Evolutionary conservation across 257 asterid genomes (phyloP), one percentile per base, ranked within the genome.

Genomic region (Verbena officinalis): DNA sequence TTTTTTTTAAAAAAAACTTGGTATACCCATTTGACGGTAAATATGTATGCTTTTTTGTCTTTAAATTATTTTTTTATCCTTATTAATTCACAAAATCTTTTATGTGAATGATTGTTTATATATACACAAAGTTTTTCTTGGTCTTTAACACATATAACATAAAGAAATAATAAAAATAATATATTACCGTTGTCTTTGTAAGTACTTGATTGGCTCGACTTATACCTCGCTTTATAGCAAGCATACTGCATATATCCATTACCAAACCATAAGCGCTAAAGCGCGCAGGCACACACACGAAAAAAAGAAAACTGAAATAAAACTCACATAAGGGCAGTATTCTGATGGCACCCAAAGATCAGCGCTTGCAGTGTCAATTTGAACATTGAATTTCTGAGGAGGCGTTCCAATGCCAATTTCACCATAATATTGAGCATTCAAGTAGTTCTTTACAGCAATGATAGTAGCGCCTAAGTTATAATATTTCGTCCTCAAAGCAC

Each of bases 371-470:
- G 97, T 88, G 65, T 86, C 97, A 58, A 88, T 88, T 67, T 88
- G 66, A 72, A 90, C 95, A 59, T 89, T 87, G 82, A 90, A 90
- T 66, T 82, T 88, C 79, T 91, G 97, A 2, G 96, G 78, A 11
- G 97, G 97, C 4, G 97, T 74, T 8, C 97, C 97, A 65, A 88
- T 66, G 56, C 86, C 81, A 64, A 91, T 91, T 74, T 91, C 96
- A 61, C 96, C 96, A 55, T 61, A 90, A 73, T 90, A 90, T 72
- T 88, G 97, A 55, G 96, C 97, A 84, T 90, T 80, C 90, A 90
- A 70, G 67, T 80, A 88, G 73, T 88, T 86, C 86, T 91, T 88
- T 12, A 91, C 68, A 31, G 79, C 84, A 63, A 90, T 51, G 17
- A 89, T 84, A 77, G 81, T 95, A 3, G 80, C 77, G 31, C 66